phyloP scores from a whole-genome alignment of 1,139 yeast species.

The Kazachstania sp. region DNA sequence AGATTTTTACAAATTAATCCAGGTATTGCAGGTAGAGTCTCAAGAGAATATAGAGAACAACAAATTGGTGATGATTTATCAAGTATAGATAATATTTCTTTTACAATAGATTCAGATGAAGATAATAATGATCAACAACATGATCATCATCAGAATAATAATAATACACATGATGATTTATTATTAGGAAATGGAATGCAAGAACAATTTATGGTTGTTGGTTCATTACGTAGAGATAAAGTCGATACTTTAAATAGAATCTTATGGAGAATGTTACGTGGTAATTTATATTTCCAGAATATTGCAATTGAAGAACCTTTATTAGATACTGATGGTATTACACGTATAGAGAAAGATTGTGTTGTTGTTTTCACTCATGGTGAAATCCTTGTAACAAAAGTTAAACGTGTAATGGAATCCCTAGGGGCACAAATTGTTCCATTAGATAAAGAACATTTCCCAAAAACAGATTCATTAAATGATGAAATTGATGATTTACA shows the following conservation, averaged over 20 bases:
- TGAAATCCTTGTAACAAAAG: conserved; percentile 46
- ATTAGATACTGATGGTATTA: conserved; percentile 33
- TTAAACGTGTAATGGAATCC: conserved; percentile 53
- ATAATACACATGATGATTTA: neutral
- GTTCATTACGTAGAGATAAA: conserved; percentile 49
- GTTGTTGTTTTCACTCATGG: conserved; percentile 70
- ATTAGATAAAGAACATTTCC: conserved; percentile 31
- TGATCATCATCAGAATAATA: conserved; percentile 4
- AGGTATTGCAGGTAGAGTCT: conserved; percentile 23
- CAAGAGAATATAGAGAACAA: conserved; percentile 14
- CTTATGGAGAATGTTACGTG: conserved; percentile 65
- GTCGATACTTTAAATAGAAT: conserved; percentile 50
- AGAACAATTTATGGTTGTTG: conserved; percentile 40
- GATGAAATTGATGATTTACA: conserved; percentile 48
- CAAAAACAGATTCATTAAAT: conserved; percentile 38
- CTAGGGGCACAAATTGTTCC: conserved; percentile 55
- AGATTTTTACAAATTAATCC: conserved; percentile 34
- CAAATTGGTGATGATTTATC: conserved; percentile 19
- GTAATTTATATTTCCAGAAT: conserved; percentile 59
- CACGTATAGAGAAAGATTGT: conserved; percentile 43
- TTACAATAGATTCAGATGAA: conserved; percentile 15
- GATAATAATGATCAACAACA: conserved; percentile 4
- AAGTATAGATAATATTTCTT: conserved; percentile 23
- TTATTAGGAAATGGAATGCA: conserved; percentile 18
- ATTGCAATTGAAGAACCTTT: conserved; percentile 47